These are phyloP conservation scores for Phytophthora tubulina DNA, from an alignment of 352 stramenopile species.

Conservation along the genomic window DNA sequence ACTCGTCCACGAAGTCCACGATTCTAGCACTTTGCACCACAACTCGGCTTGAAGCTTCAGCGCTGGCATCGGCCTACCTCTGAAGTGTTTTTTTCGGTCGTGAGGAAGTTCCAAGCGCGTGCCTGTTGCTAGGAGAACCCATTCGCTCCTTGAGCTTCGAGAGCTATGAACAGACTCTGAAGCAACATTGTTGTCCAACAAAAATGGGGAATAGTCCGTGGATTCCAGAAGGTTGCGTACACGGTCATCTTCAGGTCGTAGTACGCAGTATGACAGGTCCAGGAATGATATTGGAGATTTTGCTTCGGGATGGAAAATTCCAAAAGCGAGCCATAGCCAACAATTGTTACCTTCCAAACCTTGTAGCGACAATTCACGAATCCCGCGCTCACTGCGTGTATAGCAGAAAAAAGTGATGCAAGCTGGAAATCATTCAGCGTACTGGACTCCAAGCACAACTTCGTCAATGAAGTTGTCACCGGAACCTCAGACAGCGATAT, in stretches of 20 bases:
- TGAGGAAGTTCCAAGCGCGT: constrained; percentile 29
- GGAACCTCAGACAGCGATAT: background rate
- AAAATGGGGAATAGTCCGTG: constrained; percentile 2
- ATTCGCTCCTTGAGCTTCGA: constrained; percentile 4
- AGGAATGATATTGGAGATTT: constrained; percentile 31
- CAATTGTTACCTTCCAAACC: constrained; percentile 37
- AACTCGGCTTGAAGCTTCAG: constrained; percentile 19
- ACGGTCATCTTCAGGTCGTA: constrained; percentile 43
- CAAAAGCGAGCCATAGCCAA: constrained; percentile 56
- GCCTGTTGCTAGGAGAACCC: constrained; percentile 23
- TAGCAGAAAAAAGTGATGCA: constrained; percentile 53
- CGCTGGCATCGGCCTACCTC: constrained; percentile 1
- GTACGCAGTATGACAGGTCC: constrained; percentile 53
- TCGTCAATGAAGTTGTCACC: constrained; percentile 17
- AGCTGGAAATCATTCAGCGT: constrained; percentile 39
- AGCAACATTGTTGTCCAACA: constrained; percentile 11
- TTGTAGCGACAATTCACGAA: constrained; percentile 46
- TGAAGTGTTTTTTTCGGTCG: background rate
- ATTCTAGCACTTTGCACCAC: constrained; percentile 36
- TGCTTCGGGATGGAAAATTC: constrained; percentile 36
- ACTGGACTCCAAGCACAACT: constrained; percentile 44
- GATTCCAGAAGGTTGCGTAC: constrained; percentile 27
- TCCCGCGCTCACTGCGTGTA: constrained; percentile 21
- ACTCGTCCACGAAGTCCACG: constrained; percentile 25
- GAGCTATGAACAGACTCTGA: background rate